Percentiles rank a stretch among this genome's conserved stretches.
Evolutionary conservation across 2,329 filamentous ascomycete genomes (phyloP).

Genomic region (Trichoderma harzianum): DNA sequence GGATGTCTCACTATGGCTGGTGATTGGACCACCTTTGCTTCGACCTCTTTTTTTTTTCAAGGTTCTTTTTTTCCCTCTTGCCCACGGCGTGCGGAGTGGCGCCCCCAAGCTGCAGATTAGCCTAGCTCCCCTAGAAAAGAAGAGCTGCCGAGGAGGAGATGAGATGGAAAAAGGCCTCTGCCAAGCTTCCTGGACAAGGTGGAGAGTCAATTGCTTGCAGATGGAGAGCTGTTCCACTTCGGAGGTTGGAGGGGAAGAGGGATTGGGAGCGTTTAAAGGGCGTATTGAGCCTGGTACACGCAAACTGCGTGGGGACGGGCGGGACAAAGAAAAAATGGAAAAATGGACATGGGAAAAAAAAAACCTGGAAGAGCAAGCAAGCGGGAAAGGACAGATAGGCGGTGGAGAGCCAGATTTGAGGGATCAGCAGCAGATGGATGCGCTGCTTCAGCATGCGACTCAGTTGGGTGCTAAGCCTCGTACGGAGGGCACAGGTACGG

Average conservation of each 20-base stretch:
- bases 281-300: not conserved
- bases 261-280: not conserved
- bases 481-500: not conserved
- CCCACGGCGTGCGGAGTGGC: not conserved
- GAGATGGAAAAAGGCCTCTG: not conserved
- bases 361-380: not conserved
- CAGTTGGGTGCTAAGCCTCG: not conserved
- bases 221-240: not conserved
- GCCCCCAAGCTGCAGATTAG: constrained; percentile 5
- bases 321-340: not conserved
- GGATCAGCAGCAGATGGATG: not conserved
- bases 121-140: not conserved
- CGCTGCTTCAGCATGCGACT: not conserved
- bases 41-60: constrained; percentile 1
- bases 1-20: constrained; percentile 14
- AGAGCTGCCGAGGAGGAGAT: not conserved
- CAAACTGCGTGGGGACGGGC: not conserved
- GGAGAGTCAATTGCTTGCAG: not conserved
- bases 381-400: constrained; percentile 13
- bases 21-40: not conserved
- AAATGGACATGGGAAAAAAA: not conserved
- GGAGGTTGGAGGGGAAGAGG: not conserved
- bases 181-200: not conserved
- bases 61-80: not conserved
- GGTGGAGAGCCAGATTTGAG: constrained; percentile 4